A percentile compares a stretch with the other conserved stretches of the same genome.
Evolutionary conservation across 2,329 filamentous ascomycete genomes (phyloP).

Genomic region (Diaporthe citri): DNA sequence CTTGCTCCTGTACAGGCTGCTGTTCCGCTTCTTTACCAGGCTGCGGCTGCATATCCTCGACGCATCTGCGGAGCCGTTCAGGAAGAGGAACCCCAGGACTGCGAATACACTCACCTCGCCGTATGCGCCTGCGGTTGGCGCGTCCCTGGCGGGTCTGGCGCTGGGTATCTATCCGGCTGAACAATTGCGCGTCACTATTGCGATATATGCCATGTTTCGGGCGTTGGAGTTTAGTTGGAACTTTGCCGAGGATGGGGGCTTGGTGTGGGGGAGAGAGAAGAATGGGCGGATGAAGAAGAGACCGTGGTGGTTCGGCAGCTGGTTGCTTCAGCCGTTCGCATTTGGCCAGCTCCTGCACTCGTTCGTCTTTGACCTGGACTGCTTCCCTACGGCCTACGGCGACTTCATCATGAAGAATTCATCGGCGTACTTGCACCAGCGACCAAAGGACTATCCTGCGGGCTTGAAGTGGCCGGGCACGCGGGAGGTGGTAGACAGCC

Average conservation of each 20-base stretch:
- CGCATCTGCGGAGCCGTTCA: slow-evolving; percentile 84
- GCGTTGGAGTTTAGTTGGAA: slow-evolving; percentile 92
- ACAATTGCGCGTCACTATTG: slow-evolving; percentile 80
- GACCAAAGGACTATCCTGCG: slow-evolving; percentile 76
- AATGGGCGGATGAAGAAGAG: slow-evolving; percentile 68
- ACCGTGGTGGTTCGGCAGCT: slow-evolving; percentile 88
- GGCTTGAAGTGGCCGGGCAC: slow-evolving; percentile 80
- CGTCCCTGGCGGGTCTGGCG: slow-evolving; percentile 86
- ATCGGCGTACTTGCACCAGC: slow-evolving; percentile 80
- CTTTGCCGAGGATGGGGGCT: slow-evolving; percentile 79
- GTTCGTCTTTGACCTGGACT: slow-evolving; percentile 81
- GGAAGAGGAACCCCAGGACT: slow-evolving; percentile 83
- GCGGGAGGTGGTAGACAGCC: slow-evolving; percentile 81
- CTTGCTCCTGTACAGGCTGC: slow-evolving; percentile 86
- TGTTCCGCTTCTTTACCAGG: slow-evolving; percentile 89
- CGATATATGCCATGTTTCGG: slow-evolving; percentile 84
- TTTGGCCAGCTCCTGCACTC: slow-evolving; percentile 83
- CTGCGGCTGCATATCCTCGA: slow-evolving; percentile 84
- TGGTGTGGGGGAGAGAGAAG: slow-evolving; percentile 71
- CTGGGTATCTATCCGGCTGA: slow-evolving; percentile 79
- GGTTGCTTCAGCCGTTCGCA: slow-evolving; percentile 82
- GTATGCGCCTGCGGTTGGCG: slow-evolving; percentile 90
- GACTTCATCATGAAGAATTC: slow-evolving; percentile 77
- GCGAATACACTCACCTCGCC: slow-evolving; percentile 82
- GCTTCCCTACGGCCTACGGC: slow-evolving; percentile 68